phyloP scores from a whole-genome alignment of 768 basidiomycete species.

The Pseudohyphozyma bogoriensis region DNA sequence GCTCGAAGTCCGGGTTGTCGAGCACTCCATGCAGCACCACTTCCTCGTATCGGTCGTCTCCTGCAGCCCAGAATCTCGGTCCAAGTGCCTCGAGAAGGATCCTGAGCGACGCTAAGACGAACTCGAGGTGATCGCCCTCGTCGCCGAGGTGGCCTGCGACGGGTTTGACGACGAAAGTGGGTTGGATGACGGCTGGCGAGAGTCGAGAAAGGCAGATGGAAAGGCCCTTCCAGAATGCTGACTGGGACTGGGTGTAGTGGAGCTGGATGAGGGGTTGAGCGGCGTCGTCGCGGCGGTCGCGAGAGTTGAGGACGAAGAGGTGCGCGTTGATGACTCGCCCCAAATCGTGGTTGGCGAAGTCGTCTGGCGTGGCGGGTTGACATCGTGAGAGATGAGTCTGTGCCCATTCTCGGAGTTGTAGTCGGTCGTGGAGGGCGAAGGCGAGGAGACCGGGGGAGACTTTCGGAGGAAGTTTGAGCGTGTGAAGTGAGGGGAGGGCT shows the following conservation, averaged over 20 bases:
- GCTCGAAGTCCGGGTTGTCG: conserved; percentile 49
- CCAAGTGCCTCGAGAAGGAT: conserved; percentile 33
- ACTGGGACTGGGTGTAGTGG: conserved; percentile 9
- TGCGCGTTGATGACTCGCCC: conserved; percentile 40
- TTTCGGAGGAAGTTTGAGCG: conserved; percentile 42
- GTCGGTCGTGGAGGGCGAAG: conserved; percentile 46
- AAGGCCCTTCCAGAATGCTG: conserved; percentile 18
- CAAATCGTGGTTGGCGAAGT: conserved; percentile 46
- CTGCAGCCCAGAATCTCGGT: conserved; percentile 56
- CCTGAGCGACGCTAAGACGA: conserved; percentile 13
- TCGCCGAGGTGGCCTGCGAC: conserved; percentile 22
- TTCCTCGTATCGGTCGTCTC: conserved; percentile 62
- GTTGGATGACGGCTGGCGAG: conserved; percentile 13
- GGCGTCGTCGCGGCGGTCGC: conserved; percentile 10
- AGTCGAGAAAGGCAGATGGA: conserved; percentile 8
- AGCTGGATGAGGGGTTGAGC: conserved; percentile 8
- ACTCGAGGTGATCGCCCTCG: conserved; percentile 7
- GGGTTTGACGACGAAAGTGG: conserved; percentile 18
- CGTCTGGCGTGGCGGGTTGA: conserved; percentile 43
- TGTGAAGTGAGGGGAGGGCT: conserved; percentile 24
- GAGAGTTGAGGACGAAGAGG: conserved; percentile 47
- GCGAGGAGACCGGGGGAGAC: conserved; percentile 52
- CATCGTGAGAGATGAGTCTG: conserved; percentile 54
- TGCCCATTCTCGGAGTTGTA: conserved; percentile 50
- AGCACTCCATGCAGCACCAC: conserved; percentile 73